Percentiles rank a stretch among this genome's conserved stretches.
phyloP scores from a whole-genome alignment of 2,329 filamentous ascomycete species.

The Ophiocordyceps sinensis region DNA sequence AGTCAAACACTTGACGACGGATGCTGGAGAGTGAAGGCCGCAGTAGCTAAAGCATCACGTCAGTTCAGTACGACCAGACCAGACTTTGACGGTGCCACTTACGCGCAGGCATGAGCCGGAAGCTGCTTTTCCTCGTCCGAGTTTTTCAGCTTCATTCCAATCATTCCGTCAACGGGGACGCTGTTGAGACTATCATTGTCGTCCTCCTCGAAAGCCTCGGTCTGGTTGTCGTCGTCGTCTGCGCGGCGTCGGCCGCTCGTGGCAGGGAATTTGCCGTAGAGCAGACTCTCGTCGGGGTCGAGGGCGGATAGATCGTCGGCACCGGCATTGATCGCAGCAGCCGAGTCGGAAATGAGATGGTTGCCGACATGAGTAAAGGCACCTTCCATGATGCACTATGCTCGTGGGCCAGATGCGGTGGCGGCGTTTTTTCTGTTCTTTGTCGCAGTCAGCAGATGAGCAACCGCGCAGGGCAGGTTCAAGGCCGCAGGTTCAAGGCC shows the following conservation, averaged over 20 bases:
- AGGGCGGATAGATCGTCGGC: conserved; percentile 59
- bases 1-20: conserved; percentile 87
- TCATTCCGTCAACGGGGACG: conserved; percentile 62
- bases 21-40: conserved; percentile 89
- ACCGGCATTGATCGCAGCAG: conserved; percentile 74
- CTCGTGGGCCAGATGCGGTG: conserved; percentile 2
- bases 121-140: conserved; percentile 77
- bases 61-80: conserved; percentile 5
- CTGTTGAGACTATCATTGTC: conserved; percentile 65
- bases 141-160: conserved; percentile 42
- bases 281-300: conserved; percentile 66
- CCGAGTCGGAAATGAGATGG: conserved; percentile 71
- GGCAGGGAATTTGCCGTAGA: conserved; percentile 56
- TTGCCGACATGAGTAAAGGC: conserved; percentile 82
- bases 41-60: conserved; percentile 54
- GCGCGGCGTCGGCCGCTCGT: conserved; percentile 51
- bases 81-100: conserved; percentile 25
- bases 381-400: conserved; percentile 52
- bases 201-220: conserved; percentile 71
- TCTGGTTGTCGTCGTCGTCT: conserved; percentile 83
- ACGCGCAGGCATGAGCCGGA: conserved; percentile 91
- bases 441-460: neutral
- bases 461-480: neutral
- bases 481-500: neutral
- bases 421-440: neutral